Conservation (phyloP, 805 yeast species). For the Yarrowia osloensis region DNA sequence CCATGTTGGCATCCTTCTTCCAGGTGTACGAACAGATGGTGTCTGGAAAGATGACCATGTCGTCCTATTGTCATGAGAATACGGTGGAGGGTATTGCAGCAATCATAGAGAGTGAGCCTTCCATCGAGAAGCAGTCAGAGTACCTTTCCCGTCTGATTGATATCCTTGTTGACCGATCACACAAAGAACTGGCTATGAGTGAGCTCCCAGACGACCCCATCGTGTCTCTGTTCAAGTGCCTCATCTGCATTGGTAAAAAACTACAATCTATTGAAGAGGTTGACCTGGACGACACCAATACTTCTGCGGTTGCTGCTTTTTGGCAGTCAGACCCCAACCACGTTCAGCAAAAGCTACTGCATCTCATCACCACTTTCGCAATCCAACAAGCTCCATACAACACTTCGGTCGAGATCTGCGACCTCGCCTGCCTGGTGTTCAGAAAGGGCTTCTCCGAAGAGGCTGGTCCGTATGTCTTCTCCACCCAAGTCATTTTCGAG, state of each 20-base stretch:
- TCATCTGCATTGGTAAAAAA: conserved; percentile 73
- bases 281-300: conserved; percentile 38
- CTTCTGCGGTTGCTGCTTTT: conserved; percentile 29
- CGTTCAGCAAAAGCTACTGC: conserved; percentile 49
- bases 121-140: conserved; percentile 38
- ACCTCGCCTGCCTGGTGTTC: conserved; percentile 62
- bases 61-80: conserved; percentile 37
- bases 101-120: conserved; percentile 39
- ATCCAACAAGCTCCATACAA: conserved; percentile 45
- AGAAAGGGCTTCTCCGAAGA: conserved; percentile 66
- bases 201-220: conserved; percentile 39
- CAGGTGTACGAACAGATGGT: conserved; percentile 36
- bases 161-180: conserved; percentile 26
- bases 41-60: conserved; percentile 10
- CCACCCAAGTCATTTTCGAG: conserved; percentile 46
- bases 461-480: conserved; percentile 67
- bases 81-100: conserved; percentile 42
- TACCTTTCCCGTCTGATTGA: conserved; percentile 44
- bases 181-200: conserved; percentile 25
- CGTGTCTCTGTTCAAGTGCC: conserved; percentile 59
- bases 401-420: conserved; percentile 55
- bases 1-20: conserved; percentile 39
- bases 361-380: conserved; percentile 49
- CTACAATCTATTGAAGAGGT: conserved; percentile 60
- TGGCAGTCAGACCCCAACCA: conserved; percentile 40